phyloP scores from a whole-genome alignment of 768 basidiomycete genomes.

The Lactarius hatsudake region DNA sequence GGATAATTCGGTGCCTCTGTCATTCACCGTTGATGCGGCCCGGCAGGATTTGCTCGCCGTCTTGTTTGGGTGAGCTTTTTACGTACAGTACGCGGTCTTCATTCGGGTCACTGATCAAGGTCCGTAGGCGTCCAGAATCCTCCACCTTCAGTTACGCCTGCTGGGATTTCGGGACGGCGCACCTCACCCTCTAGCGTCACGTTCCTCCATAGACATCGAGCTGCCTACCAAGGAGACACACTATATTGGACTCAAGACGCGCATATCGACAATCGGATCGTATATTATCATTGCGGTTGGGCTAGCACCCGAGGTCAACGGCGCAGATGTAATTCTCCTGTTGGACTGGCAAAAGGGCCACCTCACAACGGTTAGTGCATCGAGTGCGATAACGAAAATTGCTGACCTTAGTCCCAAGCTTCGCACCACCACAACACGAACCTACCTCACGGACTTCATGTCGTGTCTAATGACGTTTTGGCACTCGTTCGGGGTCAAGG shows the following conservation, averaged over 20 bases:
- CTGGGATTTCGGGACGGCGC: slow-evolving; percentile 5
- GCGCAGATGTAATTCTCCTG: slow-evolving; percentile 1
- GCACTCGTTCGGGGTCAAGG: slow-evolving; percentile 4
- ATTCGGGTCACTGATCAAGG: neutral
- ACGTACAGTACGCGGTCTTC: neutral
- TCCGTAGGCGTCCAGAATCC: neutral
- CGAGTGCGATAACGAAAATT: neutral
- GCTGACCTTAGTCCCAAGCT: neutral
- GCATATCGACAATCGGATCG: neutral
- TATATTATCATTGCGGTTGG: slow-evolving; percentile 4
- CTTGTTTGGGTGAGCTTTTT: slow-evolving; percentile 3
- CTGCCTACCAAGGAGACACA: neutral
- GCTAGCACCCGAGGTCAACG: neutral
- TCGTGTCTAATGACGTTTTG: slow-evolving; percentile 5
- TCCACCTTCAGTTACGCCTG: slow-evolving; percentile 13
- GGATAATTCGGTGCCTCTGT: neutral
- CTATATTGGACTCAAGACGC: slow-evolving; percentile 2
- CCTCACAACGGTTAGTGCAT: neutral
- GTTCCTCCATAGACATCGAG: neutral
- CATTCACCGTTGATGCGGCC: neutral
- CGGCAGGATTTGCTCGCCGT: slow-evolving; percentile 1
- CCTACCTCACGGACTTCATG: slow-evolving; percentile 7
- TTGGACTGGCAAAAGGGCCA: slow-evolving; percentile 7
- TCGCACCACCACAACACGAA: neutral
- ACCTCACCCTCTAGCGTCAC: neutral